Conservation (phyloP, 208 protist species). For the Zelonia costaricensis region DNA sequence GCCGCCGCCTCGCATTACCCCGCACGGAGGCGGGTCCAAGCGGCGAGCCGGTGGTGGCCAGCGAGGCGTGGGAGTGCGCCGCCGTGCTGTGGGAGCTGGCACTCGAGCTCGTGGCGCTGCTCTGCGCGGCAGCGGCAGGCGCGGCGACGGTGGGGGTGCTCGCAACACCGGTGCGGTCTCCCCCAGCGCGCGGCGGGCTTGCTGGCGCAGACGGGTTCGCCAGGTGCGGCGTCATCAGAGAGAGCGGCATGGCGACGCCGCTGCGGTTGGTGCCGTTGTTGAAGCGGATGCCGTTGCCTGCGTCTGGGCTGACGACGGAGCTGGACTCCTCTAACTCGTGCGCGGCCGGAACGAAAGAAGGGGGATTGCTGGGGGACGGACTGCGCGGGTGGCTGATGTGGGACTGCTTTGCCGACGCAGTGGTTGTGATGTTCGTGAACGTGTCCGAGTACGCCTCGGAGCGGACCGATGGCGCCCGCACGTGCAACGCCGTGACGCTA, state of each 20-base stretch:
- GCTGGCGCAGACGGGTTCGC: not conserved
- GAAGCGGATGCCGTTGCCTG: not conserved
- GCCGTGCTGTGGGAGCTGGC: no score
- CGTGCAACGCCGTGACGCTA: not conserved
- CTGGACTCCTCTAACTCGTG: no score
- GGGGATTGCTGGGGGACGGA: not conserved
- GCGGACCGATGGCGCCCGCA: not conserved
- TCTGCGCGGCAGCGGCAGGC: no score
- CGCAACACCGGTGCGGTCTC: not conserved
- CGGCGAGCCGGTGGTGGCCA: not conserved
- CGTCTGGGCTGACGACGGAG: not conserved
- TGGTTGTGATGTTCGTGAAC: not conserved
- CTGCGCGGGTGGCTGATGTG: not conserved
- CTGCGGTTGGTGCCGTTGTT: not conserved
- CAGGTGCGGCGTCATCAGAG: not conserved
- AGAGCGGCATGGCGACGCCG: not conserved
- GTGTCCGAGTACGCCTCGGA: conserved; percentile 9
- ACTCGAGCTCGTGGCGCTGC: no score
- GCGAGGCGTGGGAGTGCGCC: not conserved
- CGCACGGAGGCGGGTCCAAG: not conserved
- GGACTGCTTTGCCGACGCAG: not conserved
- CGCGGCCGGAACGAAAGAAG: no score
- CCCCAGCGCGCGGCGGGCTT: not conserved
- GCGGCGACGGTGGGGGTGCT: not conserved
- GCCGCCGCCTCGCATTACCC: not conserved